Evolutionary conservation across 1,284 basidiomycete species (phyloP).

Genomic region (Xanthoconium separans): DNA sequence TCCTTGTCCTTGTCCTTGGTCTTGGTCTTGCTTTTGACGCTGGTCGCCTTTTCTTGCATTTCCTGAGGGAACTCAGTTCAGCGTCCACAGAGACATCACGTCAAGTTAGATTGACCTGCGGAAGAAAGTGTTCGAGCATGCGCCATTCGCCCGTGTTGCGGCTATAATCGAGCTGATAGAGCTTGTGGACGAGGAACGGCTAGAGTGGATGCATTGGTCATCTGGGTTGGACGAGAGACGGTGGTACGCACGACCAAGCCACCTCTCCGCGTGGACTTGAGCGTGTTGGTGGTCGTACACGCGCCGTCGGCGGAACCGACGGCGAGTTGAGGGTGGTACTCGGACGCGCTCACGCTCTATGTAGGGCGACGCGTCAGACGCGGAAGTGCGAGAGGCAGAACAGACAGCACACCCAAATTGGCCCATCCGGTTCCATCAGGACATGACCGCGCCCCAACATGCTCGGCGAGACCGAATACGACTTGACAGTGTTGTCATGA

Average conservation of each 20-base stretch:
- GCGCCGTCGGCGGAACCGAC: conserved; percentile 82
- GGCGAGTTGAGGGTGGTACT: conserved; percentile 84
- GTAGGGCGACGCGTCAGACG: neutral
- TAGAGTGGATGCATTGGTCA: conserved; percentile 29
- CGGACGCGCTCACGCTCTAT: conserved; percentile 73
- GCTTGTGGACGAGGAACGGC: conserved; percentile 76
- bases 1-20: neutral
- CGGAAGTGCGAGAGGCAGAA: neutral
- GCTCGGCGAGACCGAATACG: conserved; percentile 65
- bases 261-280: conserved; percentile 66
- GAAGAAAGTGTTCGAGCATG: conserved; percentile 82
- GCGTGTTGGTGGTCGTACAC: conserved; percentile 67
- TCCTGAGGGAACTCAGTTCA: conserved; percentile 40
- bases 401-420: conserved; percentile 66
- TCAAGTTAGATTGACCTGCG: conserved; percentile 48
- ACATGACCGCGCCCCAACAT: conserved; percentile 75
- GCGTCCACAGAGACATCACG: neutral
- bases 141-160: conserved; percentile 68
- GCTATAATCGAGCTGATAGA: conserved; percentile 87
- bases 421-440: conserved; percentile 70
- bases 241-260: conserved; percentile 56
- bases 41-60: conserved; percentile 52
- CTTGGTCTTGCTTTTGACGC: conserved; percentile 31
- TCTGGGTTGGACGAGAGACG: neutral
- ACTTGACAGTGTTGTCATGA: conserved; percentile 75